These are phyloP conservation scores for Syncephalastrum sp. DNA, from an alignment of 371 early-diverging fungal genomes.

Conservation along the genomic window DNA sequence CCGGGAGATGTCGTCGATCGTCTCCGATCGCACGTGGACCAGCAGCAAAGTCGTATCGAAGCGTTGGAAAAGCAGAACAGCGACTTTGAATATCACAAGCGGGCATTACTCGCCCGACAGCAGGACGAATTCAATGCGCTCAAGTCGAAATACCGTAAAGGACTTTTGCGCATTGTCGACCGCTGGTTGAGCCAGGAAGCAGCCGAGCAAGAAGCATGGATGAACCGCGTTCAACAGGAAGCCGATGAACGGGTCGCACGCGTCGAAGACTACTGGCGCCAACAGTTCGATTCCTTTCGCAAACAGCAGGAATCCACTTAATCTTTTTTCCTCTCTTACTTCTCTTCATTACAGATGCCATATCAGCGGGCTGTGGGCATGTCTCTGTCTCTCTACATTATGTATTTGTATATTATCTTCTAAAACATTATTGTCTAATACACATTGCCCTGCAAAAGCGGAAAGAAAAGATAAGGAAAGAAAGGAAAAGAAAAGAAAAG, in stretches of 20 bases:
- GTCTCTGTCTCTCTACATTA: no score
- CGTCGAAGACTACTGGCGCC: conserved; percentile 13
- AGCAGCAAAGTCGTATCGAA: no score
- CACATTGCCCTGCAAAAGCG: not conserved
- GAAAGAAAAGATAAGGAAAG: not conserved
- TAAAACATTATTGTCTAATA: no score
- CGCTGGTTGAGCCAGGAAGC: conserved; percentile 13
- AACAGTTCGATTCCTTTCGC: no score
- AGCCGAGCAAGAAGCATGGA: conserved; percentile 13
- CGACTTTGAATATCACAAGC: conserved; percentile 17
- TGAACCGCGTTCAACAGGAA: conserved; percentile 12
- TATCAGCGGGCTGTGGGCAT: no score
- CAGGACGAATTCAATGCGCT: conserved; percentile 18
- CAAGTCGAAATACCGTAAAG: conserved; percentile 17
- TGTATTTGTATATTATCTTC: no score
- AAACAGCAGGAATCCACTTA: no score
- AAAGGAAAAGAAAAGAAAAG: no score
- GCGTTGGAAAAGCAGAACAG: not conserved
- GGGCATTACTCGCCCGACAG: conserved; percentile 11
- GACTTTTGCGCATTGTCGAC: conserved; percentile 18
- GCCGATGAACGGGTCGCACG: conserved; percentile 15
- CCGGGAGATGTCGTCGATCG: not conserved
- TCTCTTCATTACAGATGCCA: no score
- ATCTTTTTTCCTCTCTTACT: no score
- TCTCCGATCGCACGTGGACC: conserved; percentile 1